phyloP scores from a whole-genome alignment of 306 rosid species.

The Betula pendula region DNA sequence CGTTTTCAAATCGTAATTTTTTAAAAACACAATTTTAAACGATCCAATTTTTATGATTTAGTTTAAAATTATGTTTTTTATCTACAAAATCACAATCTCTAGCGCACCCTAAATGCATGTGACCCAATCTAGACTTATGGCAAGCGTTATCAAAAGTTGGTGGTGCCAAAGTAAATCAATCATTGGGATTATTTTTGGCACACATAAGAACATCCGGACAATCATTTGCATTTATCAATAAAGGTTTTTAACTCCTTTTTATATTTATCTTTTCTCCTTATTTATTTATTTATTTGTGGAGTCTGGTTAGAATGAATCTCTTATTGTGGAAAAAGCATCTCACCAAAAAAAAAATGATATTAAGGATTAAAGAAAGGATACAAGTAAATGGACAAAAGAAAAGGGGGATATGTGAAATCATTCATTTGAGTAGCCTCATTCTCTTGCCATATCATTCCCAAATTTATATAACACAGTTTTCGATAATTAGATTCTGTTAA shows the following conservation, averaged over 20 bases:
- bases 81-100: no score
- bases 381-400: background rate
- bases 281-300: constrained; percentile 1
- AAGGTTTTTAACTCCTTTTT: background rate
- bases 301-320: constrained; percentile 7
- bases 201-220: constrained; percentile 21
- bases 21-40: no score
- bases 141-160: constrained; percentile 36
- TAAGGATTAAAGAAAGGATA: constrained; percentile 4
- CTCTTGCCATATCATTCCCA: background rate
- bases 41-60: no score
- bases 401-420: constrained; percentile 20
- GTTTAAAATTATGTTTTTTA: no score
- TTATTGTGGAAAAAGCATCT: constrained; percentile 38
- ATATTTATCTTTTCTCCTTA: constrained; percentile 1
- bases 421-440: constrained; percentile 32
- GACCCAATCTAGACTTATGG: constrained; percentile 37
- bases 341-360: constrained; percentile 18
- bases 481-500: constrained; percentile 53
- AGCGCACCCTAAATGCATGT: constrained; percentile 60
- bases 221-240: constrained; percentile 25
- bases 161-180: constrained; percentile 46
- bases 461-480: constrained; percentile 34
- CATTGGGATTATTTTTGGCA: constrained; percentile 28
- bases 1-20: no score